These are phyloP conservation scores for Linnemannia elongata DNA, from an alignment of 192 early-diverging fungal genomes.

Conservation along the genomic window DNA sequence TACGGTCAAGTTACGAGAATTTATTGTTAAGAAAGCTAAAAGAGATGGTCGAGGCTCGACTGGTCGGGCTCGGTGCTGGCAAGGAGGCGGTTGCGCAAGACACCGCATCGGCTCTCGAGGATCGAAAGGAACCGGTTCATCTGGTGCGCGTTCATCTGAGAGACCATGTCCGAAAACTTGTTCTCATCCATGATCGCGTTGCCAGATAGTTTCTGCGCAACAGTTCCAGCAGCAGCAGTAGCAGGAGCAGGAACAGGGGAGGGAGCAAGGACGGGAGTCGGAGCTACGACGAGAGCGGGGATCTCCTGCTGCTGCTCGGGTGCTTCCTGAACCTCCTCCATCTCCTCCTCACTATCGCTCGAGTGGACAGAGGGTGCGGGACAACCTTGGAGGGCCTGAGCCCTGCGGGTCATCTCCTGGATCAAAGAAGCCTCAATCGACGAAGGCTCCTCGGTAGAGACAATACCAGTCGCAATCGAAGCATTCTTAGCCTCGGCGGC, in stretches of 20 bases:
- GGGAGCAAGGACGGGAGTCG: neutral
- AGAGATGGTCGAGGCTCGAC: conserved; percentile 37
- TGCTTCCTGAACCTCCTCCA: neutral
- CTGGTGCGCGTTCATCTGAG: conserved; percentile 64
- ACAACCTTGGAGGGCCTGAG: conserved; percentile 19
- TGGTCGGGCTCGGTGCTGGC: conserved; percentile 38
- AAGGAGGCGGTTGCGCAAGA: conserved; percentile 48
- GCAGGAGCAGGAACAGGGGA: neutral
- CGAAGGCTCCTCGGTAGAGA: neutral
- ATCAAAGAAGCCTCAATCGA: conserved; percentile 34
- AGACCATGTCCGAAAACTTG: conserved; percentile 57
- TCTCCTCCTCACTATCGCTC: conserved; percentile 44
- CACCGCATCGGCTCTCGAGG: conserved; percentile 67
- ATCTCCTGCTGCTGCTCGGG: conserved; percentile 3
- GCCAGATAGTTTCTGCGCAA: conserved; percentile 26
- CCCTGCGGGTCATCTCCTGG: conserved; percentile 34
- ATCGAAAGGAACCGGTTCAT: conserved; percentile 67
- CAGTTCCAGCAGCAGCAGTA: neutral
- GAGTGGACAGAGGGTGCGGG: conserved; percentile 5
- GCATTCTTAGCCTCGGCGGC: neutral
- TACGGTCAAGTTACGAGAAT: too few relatives aligned
- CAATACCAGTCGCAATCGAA: neutral
- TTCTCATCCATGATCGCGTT: conserved; percentile 58
- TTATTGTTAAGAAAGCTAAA: conserved; percentile 2
- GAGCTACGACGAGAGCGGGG: neutral